A percentile compares a stretch with the other conserved stretches of the same genome.
Evolutionary conservation across 768 basidiomycete genomes (phyloP).

Genomic region (Antrodiella citrinella): DNA sequence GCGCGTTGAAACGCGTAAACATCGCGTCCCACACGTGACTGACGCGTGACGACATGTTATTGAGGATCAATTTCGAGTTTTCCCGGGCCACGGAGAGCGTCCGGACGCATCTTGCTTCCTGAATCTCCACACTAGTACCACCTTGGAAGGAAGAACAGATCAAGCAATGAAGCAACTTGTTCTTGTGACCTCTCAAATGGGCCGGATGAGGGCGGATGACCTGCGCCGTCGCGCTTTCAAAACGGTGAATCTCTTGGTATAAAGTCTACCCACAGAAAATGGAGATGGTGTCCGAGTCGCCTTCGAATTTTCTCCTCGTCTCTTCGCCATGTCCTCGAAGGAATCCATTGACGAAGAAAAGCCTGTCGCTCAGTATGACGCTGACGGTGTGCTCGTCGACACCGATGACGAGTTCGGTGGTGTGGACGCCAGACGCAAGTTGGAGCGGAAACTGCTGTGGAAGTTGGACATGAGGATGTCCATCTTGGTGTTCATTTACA

Average conservation of each 20-base stretch:
- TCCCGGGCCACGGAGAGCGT: neutral
- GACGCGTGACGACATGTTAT: constrained; percentile 3
- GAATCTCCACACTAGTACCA: too few species aligned
- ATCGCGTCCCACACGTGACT: constrained; percentile 23
- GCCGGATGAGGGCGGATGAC: too few species aligned
- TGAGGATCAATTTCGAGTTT: neutral
- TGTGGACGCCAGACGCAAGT: constrained; percentile 24
- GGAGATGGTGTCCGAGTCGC: neutral
- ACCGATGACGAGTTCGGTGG: constrained; percentile 30
- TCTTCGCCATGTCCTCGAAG: constrained; percentile 3
- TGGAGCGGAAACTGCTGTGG: constrained; percentile 36
- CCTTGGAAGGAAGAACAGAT: too few species aligned
- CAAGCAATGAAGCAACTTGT: too few species aligned
- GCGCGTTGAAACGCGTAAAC: constrained; percentile 19
- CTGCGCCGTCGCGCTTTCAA: too few species aligned
- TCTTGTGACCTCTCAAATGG: neutral
- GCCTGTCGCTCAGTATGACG: constrained; percentile 3
- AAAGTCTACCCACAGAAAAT: too few species aligned
- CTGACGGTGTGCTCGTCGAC: constrained; percentile 10
- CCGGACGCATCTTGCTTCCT: too few species aligned
- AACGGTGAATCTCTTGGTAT: too few species aligned
- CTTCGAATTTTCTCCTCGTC: neutral
- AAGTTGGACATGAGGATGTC: constrained; percentile 39
- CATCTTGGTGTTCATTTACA: constrained; percentile 37
- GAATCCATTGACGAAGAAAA: constrained; percentile 5